phyloP scores from a whole-genome alignment of 1,284 basidiomycete genomes.

The Tilletia caries region DNA sequence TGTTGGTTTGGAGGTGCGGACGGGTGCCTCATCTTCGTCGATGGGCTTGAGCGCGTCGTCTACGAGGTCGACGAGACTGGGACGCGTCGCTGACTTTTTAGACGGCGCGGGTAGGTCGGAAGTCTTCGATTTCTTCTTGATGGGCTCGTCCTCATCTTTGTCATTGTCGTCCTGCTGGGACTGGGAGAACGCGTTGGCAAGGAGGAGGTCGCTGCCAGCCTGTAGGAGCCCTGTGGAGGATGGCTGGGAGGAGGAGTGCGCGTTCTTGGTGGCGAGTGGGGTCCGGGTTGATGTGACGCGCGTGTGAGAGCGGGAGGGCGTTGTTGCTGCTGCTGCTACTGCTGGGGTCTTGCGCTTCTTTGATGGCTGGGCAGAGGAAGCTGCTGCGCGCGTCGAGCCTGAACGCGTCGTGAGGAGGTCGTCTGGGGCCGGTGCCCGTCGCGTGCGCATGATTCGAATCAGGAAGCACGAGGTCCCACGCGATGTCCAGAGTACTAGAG shows the following conservation, averaged over 20 bases:
- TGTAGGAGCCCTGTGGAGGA: background rate
- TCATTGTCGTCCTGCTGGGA: background rate
- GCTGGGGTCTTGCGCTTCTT: background rate
- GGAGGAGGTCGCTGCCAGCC: background rate
- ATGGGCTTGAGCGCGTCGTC: background rate
- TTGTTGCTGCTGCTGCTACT: background rate
- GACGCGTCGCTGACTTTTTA: background rate
- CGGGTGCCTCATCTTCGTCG: background rate
- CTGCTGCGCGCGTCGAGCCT: background rate
- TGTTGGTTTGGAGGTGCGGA: too few species aligned
- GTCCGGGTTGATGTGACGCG: background rate
- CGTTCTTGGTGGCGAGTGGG: constrained; percentile 4
- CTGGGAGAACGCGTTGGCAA: too few species aligned
- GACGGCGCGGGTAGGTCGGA: background rate
- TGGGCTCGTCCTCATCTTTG: background rate
- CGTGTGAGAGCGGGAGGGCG: background rate
- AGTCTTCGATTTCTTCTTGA: background rate
- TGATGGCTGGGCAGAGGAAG: background rate
- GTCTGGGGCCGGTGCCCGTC: background rate
- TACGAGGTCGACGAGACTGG: background rate
- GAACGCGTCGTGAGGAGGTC: background rate
- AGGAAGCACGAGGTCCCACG: too few species aligned
- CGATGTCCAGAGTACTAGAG: too few species aligned
- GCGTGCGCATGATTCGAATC: background rate
- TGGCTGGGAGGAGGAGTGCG: constrained; percentile 4